These are phyloP conservation scores for Leccinum arenicola DNA, from an alignment of 768 basidiomycete genomes.

Conservation along the genomic window DNA sequence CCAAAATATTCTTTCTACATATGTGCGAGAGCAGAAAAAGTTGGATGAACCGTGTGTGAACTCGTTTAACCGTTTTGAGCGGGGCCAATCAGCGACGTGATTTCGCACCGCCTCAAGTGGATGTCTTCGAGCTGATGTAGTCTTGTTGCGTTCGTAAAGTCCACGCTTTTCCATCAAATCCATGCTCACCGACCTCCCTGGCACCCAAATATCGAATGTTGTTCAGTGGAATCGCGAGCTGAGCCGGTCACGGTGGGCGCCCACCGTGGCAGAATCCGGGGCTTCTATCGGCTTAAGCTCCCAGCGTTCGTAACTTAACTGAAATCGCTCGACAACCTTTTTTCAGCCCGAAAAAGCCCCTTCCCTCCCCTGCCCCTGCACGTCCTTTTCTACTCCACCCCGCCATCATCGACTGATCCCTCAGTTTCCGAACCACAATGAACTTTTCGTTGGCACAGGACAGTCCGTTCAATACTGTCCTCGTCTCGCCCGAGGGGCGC, in stretches of 20 bases:
- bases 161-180: neutral
- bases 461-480: constrained; percentile 32
- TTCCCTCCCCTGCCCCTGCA: neutral
- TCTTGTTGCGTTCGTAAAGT: constrained; percentile 8
- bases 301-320: constrained; percentile 11
- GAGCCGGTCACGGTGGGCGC: constrained; percentile 18
- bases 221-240: constrained; percentile 2
- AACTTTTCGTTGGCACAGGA: constrained; percentile 32
- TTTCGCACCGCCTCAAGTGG: constrained; percentile 29
- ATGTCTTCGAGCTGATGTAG: constrained; percentile 18
- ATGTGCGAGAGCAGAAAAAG: neutral
- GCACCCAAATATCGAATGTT: neutral
- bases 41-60: constrained; percentile 1
- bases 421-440: constrained; percentile 15
- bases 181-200: constrained; percentile 5
- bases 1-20: neutral
- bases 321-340: constrained; percentile 10
- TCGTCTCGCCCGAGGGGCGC: constrained; percentile 30
- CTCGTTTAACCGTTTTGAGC: neutral
- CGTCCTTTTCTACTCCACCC: neutral
- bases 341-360: constrained; percentile 15
- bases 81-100: constrained; percentile 25
- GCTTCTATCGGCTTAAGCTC: constrained; percentile 30
- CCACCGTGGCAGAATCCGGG: constrained; percentile 33
- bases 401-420: neutral